Base-by-base conservation (phyloP, 306 rosid species). In the Acmispon strigosus region DNA sequence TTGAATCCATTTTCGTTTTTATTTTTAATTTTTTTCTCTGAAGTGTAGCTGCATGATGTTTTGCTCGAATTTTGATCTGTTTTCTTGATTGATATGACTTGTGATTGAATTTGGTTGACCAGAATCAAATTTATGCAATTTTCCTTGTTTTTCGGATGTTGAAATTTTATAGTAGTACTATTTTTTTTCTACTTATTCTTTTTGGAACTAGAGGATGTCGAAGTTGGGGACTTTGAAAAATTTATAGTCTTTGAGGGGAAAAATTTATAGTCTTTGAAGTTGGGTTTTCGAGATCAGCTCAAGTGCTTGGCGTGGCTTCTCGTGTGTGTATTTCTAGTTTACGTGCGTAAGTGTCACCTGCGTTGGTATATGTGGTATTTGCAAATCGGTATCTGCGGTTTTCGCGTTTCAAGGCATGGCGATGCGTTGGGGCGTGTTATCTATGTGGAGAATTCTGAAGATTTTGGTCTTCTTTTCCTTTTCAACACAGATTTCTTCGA, bases 61-160 rank as follows among this genome's bases (percentile, higher is more conserved):
- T 19, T 47, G 16, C 50, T 20, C 48, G 69, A 66, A 72, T 72
- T 80, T 84, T 82, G 88, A 86, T 90, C 88, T 66, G 78, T 36
- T 81, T 76, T 48, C 13, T 16, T 4, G 82, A 77, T 70, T 66
- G 59, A 79, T 72, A 16, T 78, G 54, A 19, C 65, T 3, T 75
- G 85, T 32, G 80, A 51, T 78, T 78, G 83, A 50, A 57, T 61
- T 65, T 48, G 36, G 49, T 66, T 78, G 69, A 57, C 74, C 16
- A 42, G 64, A 72, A 72, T n/a, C 29, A 18, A 43, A 41, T 62
- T 62, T 27, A 12, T 42, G 49, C 65, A 41, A 51, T 70, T 70
- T 9, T 47, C 22, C 18, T 50, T 50, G 44, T 42, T 36, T 16
- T 59, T 41, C 62, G 75, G 81, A 53, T 74, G 76, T 64, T 74